Evolutionary conservation across 495 filamentous ascomycete genomes (phyloP).

Genomic region (Massariosphaeria phaeospora): DNA sequence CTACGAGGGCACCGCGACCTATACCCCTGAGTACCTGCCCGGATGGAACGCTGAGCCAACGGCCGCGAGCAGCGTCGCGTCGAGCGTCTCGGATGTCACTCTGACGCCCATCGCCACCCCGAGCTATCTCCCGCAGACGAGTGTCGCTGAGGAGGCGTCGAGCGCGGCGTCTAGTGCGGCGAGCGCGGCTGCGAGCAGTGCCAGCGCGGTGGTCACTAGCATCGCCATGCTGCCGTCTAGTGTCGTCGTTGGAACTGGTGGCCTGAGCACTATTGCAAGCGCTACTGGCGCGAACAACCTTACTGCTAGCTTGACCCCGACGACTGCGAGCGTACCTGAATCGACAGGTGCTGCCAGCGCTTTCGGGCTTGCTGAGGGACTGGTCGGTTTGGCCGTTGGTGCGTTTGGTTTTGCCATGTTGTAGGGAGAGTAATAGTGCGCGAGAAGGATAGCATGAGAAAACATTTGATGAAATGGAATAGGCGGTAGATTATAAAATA

Average conservation of each 20-base stretch:
- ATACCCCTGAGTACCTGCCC: constrained; percentile 48
- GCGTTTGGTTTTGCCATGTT: background rate
- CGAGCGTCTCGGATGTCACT: too few relatives aligned
- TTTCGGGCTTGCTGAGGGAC: background rate
- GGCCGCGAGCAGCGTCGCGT: too few relatives aligned
- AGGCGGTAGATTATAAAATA: background rate
- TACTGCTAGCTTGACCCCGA: background rate
- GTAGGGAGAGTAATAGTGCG: background rate
- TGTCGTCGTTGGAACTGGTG: too few relatives aligned
- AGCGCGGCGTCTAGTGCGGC: too few relatives aligned
- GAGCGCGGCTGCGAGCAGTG: too few relatives aligned
- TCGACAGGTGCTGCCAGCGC: background rate
- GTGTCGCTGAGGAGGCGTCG: background rate
- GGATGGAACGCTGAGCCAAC: too few relatives aligned
- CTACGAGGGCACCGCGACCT: constrained; percentile 55
- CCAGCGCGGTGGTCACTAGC: too few relatives aligned
- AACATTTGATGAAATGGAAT: background rate
- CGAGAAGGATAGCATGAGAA: background rate
- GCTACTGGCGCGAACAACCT: background rate
- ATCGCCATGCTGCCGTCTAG: background rate
- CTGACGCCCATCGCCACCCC: too few relatives aligned
- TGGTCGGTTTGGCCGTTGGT: background rate
- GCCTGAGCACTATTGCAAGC: too few relatives aligned
- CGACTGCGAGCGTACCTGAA: background rate
- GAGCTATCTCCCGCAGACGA: background rate